Evolutionary conservation across 441 rosid species (phyloP), one percentile per base, ranked within the genome.

Genomic region (Biscutella laevigata): DNA sequence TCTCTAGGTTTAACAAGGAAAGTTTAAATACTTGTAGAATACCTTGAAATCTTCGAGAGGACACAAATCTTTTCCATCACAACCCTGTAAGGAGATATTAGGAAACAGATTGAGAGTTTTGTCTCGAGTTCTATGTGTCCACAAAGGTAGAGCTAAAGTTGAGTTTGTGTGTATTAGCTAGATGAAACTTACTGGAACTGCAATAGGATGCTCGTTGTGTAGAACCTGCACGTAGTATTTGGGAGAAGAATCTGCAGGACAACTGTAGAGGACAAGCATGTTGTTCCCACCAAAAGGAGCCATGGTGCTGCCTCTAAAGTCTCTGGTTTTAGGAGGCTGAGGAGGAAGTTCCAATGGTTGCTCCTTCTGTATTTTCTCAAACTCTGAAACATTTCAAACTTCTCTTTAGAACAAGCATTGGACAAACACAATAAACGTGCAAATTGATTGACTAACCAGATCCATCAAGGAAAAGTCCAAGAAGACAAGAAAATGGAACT

Each of bases 241-340:
- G 72, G 76, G 78, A 6, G 85, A 72, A 64, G 86, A 56, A 36
- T 71, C 69, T 42, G 74, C 72, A 0, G 87, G 83, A 55, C 99
- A 88, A 39, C 80, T 79, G 66, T 92, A 76, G 32, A 92, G 74
- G 58, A 81, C 88, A 71, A 92, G 77, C 76, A 92, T 86, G 67
- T 82, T 82, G 63, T 92, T 88, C 64, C 83, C 95, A 58, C 73
- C 79, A 73, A 88, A 92, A 53, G 97, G 99, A 22, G 95, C 92
- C 38, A 88, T 71, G 14, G 38, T 69, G 74, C 89, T 84, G 46
- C 86, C 94, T 64, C 59, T 61, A 83, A 88, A 88, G 16, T 71
- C 78, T 66, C 99, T 84, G 19, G 48, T 62, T 47, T 73, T 81
- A 34, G 97, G 95, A 70, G 99, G 97, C 74, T 71, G 86, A 4